Percentiles rank a stretch among this genome's conserved stretches.
phyloP scores from a whole-genome alignment of 192 early-diverging fungal genomes.

The Glomus cerebriforme region DNA sequence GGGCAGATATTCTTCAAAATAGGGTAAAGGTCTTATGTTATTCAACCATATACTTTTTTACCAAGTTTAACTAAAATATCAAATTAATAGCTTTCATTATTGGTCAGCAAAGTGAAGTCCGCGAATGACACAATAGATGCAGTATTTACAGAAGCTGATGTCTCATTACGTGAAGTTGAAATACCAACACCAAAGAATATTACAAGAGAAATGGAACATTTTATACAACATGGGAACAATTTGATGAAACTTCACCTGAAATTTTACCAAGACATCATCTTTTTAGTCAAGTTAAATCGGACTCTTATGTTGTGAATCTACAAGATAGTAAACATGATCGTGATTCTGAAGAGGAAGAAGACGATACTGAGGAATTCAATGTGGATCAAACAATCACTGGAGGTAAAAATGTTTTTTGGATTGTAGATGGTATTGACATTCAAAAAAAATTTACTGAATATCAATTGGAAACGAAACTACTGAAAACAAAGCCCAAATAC shows the following conservation, averaged over 20 bases:
- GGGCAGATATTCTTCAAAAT: not conserved
- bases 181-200: not conserved
- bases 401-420: not conserved
- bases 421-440: slow-evolving; percentile 26
- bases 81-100: not conserved
- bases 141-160: not conserved
- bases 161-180: not conserved
- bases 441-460: slow-evolving; percentile 18
- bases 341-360: slow-evolving; percentile 1
- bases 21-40: not conserved
- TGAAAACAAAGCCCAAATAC: not conserved
- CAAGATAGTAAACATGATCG: not conserved
- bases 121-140: not conserved
- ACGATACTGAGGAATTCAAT: slow-evolving; percentile 13
- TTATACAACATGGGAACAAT: slow-evolving; percentile 2
- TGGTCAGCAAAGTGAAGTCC: not conserved
- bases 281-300: slow-evolving; percentile 1
- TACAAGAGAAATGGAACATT: not conserved
- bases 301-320: not conserved
- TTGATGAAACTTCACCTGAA: not conserved
- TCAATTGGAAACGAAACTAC: slow-evolving; percentile 8
- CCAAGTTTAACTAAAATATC: not conserved
- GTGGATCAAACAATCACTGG: slow-evolving; percentile 16
- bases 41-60: not conserved
- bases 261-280: not conserved